Evolutionary conservation across 306 rosid species (phyloP).

Genomic region (Rosa persica): DNA sequence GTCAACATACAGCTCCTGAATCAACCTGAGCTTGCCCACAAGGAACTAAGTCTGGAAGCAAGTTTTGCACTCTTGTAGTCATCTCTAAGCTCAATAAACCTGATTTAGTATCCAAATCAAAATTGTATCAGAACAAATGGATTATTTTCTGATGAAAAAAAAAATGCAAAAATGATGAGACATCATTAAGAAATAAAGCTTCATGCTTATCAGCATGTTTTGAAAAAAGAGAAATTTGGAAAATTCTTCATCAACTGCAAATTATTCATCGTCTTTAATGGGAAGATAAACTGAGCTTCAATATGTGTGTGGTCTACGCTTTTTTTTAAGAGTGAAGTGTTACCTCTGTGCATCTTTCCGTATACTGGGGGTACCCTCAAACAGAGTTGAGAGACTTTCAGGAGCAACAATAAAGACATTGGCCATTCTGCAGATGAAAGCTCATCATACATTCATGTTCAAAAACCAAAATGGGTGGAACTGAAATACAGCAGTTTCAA

Average conservation of each 20-base stretch:
- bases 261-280: not conserved
- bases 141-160: not conserved
- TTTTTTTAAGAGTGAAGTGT: not conserved
- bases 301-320: not conserved
- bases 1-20: slow-evolving; percentile 21
- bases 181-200: not conserved
- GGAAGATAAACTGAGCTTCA: slow-evolving; percentile 9
- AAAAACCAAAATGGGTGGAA: slow-evolving; percentile 1
- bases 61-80: slow-evolving; percentile 97
- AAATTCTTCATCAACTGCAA: not conserved
- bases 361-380: slow-evolving; percentile 96
- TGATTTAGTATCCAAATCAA: slow-evolving; percentile 36
- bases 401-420: slow-evolving; percentile 99
- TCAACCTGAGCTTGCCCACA: slow-evolving; percentile 67
- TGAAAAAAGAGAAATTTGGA: not conserved
- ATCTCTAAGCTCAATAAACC: slow-evolving; percentile 93
- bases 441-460: slow-evolving; percentile 27
- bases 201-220: not conserved
- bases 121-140: slow-evolving; percentile 27
- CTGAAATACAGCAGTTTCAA: slow-evolving; percentile 11
- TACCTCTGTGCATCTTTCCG: slow-evolving; percentile 96
- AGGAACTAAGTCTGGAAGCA: slow-evolving; percentile 78
- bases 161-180: too few species aligned
- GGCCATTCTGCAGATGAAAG: slow-evolving; percentile 69
- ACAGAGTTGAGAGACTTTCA: slow-evolving; percentile 88